These are phyloP conservation scores for Penicillium expansum DNA, from an alignment of 2,329 filamentous ascomycete species.

Conservation along the genomic window DNA sequence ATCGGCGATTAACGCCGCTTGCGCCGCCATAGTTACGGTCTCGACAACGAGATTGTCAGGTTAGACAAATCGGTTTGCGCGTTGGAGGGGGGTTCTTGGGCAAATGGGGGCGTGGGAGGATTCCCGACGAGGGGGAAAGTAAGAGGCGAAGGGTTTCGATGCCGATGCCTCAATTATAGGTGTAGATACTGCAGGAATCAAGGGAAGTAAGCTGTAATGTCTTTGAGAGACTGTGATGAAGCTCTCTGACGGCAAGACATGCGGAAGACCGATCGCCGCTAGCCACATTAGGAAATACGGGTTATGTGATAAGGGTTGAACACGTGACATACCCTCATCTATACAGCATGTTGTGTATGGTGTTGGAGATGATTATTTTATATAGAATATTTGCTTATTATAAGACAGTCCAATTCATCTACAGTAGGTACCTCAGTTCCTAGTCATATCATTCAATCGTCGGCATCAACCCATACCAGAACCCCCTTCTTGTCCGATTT, in stretches of 20 bases:
- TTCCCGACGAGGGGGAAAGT: background rate
- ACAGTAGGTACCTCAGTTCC: background rate
- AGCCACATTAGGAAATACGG: slow-evolving; percentile 16
- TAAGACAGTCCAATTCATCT: slow-evolving; percentile 1
- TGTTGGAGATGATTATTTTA: background rate
- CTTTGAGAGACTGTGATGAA: slow-evolving; percentile 20
- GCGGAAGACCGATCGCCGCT: slow-evolving; percentile 23
- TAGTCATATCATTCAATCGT: slow-evolving; percentile 25
- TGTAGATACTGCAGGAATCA: background rate
- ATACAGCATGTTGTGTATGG: background rate
- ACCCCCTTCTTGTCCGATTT: slow-evolving; percentile 54
- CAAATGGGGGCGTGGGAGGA: background rate
- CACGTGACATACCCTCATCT: slow-evolving; percentile 21
- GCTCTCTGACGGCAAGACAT: slow-evolving; percentile 25
- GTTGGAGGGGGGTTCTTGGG: slow-evolving; percentile 2
- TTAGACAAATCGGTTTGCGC: slow-evolving; percentile 15
- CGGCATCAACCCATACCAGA: slow-evolving; percentile 45
- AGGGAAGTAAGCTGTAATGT: background rate
- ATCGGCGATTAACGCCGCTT: slow-evolving; percentile 49
- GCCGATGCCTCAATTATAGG: background rate
- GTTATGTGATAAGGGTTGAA: slow-evolving; percentile 20
- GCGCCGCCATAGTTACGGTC: slow-evolving; percentile 40
- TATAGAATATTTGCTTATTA: background rate
- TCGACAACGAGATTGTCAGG: slow-evolving; percentile 14
- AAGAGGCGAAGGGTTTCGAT: background rate